phyloP scores from a whole-genome alignment of 257 asterid genomes.

The Nicotiana otophora region DNA sequence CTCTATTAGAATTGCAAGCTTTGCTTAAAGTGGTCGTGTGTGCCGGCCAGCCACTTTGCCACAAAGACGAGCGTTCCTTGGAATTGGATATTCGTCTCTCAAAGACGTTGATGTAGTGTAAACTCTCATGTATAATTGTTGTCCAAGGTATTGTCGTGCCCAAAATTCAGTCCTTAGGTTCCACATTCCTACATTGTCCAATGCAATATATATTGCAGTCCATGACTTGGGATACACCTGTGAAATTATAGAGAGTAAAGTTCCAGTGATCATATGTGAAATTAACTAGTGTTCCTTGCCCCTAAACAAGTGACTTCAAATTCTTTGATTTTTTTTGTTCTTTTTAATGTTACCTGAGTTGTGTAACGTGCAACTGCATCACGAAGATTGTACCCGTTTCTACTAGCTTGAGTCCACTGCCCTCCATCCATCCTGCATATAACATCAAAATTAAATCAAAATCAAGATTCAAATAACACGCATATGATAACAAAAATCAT shows the following conservation, averaged over 20 bases:
- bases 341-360: conserved; percentile 45
- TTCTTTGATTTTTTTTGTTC: neutral
- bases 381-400: conserved; percentile 64
- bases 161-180: conserved; percentile 70
- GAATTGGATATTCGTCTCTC: conserved; percentile 71
- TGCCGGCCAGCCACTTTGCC: conserved; percentile 56
- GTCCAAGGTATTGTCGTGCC: conserved; percentile 71
- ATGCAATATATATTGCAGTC: conserved; percentile 54
- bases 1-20: neutral
- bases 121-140: conserved; percentile 58
- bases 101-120: conserved; percentile 54
- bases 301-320: neutral
- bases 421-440: conserved; percentile 88
- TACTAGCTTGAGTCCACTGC: conserved; percentile 57
- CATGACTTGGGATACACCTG: conserved; percentile 73
- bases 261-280: too few relatives aligned
- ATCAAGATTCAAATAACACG: neutral
- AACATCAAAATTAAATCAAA: neutral
- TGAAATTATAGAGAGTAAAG: neutral
- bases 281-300: too few relatives aligned
- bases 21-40: conserved; percentile 51
- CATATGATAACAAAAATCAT: neutral
- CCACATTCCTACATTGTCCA: conserved; percentile 83
- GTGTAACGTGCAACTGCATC: conserved; percentile 85
- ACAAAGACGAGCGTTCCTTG: conserved; percentile 62